Evolutionary conservation across 345 rosid genomes (phyloP), one percentile per base, ranked within the genome.

Genomic region (Kandelia obovata): DNA sequence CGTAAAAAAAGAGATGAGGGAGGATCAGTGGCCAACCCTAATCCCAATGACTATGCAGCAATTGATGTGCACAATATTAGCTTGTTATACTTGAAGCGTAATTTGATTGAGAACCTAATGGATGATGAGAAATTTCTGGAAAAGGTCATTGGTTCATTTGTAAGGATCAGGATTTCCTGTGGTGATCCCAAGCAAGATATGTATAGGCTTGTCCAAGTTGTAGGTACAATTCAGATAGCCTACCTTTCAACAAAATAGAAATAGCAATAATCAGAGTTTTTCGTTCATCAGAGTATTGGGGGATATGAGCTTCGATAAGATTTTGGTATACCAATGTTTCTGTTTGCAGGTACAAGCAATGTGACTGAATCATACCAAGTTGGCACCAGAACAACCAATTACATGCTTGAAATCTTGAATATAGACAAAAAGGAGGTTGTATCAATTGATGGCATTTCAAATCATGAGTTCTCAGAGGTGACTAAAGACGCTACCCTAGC

Each of bases 401-500:
- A 85, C 56, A 82, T 81, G 88, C 89, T 95, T 56, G 96, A 88
- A 81, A 84, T 92, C 78, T 68, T 76, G 62, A 88, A 90, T 80
- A 76, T 89, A 71, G 87, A 83, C 76, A 88, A 83, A 84, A 87
- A 84, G 72, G 97, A 92, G 80, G 74, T 86, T 71, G 69, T 90
- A 65, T 78, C 94, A 60, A 83, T 95, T 61, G 80, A 86, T 75
- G 89, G 69, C 67, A 85, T 95, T 67, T 92, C 99, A 68, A 83
- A 90, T 79, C 90, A 95, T 72, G 93, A 90, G 52, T 87, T 95
- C 80, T 82, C 96, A 61, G 91, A 90, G 97, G 99, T 95, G 75
- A 78, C 66, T 72, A 58, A 67, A 61, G 47, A 49, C 47, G 31
- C 7, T n/a, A 47, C 65, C 32, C 46, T 16, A 53, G 57, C 55